Conservation (phyloP, 140 eudicot species). For the Anethum foeniculum region DNA sequence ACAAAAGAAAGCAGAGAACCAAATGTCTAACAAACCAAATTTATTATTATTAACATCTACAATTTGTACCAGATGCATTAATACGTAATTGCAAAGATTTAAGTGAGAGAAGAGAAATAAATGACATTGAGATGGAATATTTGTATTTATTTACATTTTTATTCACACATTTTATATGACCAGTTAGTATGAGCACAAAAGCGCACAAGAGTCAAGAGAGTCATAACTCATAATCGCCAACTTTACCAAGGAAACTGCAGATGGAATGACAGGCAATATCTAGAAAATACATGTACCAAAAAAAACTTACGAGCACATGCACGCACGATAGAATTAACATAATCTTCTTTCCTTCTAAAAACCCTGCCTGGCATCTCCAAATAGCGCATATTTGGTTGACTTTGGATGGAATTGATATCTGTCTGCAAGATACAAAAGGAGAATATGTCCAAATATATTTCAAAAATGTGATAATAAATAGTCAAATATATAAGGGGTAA, state of each 20-base stretch:
- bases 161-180: not conserved
- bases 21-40: not conserved
- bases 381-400: constrained; percentile 68
- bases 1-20: not conserved
- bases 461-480: not conserved
- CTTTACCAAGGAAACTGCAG: not conserved
- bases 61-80: not conserved
- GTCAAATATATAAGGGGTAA: not conserved
- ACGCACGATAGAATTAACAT: constrained; percentile 65
- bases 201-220: not conserved
- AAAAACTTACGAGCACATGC: constrained; percentile 89
- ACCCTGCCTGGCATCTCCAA: constrained; percentile 52
- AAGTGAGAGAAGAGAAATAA: not conserved
- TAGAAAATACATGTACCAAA: not conserved
- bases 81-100: not conserved
- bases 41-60: not conserved
- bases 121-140: not conserved
- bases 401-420: constrained; percentile 53
- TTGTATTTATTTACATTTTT: not conserved
- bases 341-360: constrained; percentile 65
- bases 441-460: not conserved
- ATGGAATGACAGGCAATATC: not conserved
- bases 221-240: not conserved
- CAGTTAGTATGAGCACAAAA: not conserved
- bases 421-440: constrained; percentile 42